A percentile compares a stretch with the other conserved stretches of the same genome.
These are phyloP conservation scores for Peniophora sp. DNA, from an alignment of 1,284 basidiomycete genomes.

Conservation along the genomic window DNA sequence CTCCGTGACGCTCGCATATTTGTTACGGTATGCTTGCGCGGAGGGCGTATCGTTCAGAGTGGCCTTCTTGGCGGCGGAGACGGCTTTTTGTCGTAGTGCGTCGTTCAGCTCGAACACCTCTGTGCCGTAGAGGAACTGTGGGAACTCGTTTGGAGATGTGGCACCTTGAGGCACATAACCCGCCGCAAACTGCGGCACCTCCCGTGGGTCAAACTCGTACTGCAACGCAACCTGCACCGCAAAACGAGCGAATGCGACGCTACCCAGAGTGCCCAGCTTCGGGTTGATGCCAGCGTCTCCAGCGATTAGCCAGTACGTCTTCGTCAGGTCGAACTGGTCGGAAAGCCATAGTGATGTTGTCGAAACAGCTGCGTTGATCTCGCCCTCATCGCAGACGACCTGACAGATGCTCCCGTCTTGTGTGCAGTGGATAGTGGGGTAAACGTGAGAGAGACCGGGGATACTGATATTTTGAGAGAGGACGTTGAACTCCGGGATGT, in stretches of 20 bases:
- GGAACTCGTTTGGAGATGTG: slow-evolving; percentile 22
- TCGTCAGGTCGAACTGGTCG: slow-evolving; percentile 29
- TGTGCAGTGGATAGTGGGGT: slow-evolving; percentile 35
- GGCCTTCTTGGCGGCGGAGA: slow-evolving; percentile 24
- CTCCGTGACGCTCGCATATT: slow-evolving; percentile 18
- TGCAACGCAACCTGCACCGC: slow-evolving; percentile 37
- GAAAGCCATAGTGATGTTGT: slow-evolving; percentile 29
- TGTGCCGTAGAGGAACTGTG: slow-evolving; percentile 33
- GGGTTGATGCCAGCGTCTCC: slow-evolving; percentile 42
- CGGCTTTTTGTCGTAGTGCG: slow-evolving; percentile 28
- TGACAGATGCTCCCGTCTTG: slow-evolving; percentile 30
- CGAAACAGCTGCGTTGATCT: slow-evolving; percentile 41
- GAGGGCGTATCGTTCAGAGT: slow-evolving; percentile 28
- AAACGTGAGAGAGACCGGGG: slow-evolving; percentile 35
- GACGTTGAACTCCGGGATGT: slow-evolving; percentile 21
- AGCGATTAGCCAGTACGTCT: slow-evolving; percentile 39
- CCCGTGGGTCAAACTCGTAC: slow-evolving; percentile 38
- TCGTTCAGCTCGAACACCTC: slow-evolving; percentile 46
- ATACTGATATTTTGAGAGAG: slow-evolving; percentile 30
- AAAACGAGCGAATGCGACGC: slow-evolving; percentile 35
- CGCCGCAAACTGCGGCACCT: slow-evolving; percentile 36
- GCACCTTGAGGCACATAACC: slow-evolving; percentile 34
- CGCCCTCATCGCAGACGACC: slow-evolving; percentile 26
- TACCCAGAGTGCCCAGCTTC: slow-evolving; percentile 30
- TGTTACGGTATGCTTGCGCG: slow-evolving; percentile 25